phyloP scores from a whole-genome alignment of 768 basidiomycete genomes.

The Suillus bovinus region DNA sequence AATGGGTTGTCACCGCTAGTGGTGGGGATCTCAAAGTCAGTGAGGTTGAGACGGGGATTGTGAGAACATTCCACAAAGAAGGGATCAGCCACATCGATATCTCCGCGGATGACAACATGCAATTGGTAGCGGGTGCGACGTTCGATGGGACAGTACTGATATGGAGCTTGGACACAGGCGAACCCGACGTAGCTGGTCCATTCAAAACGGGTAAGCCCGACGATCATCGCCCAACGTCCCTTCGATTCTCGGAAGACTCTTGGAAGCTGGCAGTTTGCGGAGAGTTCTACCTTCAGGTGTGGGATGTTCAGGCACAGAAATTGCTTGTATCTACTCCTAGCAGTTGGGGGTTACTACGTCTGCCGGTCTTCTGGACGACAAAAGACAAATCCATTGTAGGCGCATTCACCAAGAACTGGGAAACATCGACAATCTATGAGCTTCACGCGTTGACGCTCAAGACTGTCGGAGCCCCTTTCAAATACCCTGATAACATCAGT shows the following conservation, averaged over 20 bases:
- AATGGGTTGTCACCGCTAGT: not conserved
- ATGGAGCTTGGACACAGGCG: not conserved
- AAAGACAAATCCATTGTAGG: not conserved
- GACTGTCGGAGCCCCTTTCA: not conserved
- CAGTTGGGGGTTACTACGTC: too few species aligned
- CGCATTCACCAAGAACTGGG: not conserved
- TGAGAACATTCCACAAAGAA: not conserved
- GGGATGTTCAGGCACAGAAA: not conserved
- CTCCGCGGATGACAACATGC: not conserved
- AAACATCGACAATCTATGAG: not conserved
- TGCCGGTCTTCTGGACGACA: not conserved
- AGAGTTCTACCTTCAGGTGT: not conserved
- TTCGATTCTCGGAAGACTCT: not conserved
- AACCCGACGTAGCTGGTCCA: not conserved
- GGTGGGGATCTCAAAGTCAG: not conserved
- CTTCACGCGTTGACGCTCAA: not conserved
- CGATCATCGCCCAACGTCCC: too few species aligned
- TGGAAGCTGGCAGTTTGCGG: too few species aligned
- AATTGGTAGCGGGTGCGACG: not conserved
- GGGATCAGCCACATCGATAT: not conserved
- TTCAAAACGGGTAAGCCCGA: too few species aligned
- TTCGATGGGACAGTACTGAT: fast-evolving
- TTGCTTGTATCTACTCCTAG: not conserved
- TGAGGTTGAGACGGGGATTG: not conserved
- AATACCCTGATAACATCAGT: fast-evolving